These are phyloP conservation scores for Xerocomus amazonicus DNA, from an alignment of 1,284 basidiomycete species.

Conservation along the genomic window DNA sequence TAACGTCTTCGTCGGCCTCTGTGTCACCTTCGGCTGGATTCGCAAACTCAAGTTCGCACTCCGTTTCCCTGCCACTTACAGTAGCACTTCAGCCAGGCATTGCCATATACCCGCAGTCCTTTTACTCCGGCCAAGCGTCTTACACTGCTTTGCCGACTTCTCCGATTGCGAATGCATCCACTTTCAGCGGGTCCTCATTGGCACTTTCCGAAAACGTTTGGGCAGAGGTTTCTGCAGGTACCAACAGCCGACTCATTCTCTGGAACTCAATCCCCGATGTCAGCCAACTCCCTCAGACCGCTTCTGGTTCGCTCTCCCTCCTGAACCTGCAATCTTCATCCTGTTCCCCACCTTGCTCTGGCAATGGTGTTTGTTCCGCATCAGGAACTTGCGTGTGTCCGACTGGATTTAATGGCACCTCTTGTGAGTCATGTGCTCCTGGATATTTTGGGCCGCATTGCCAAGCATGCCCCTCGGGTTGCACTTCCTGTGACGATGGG, in stretches of 20 bases:
- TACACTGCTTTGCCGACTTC: conserved; percentile 55
- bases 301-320: conserved; percentile 48
- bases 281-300: conserved; percentile 54
- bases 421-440: conserved; percentile 69
- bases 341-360: conserved; percentile 70
- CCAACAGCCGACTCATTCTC: conserved; percentile 55
- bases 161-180: conserved; percentile 45
- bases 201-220: conserved; percentile 63
- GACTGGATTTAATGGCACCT: conserved; percentile 67
- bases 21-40: conserved; percentile 62
- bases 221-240: conserved; percentile 56
- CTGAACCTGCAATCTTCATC: conserved; percentile 64
- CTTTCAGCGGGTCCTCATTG: conserved; percentile 54
- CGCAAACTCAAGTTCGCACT: conserved; percentile 39
- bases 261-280: conserved; percentile 80
- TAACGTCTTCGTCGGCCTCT: conserved; percentile 59
- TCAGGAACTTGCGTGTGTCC: conserved; percentile 69
- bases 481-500: conserved; percentile 70
- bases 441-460: conserved; percentile 74
- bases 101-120: conserved; percentile 51
- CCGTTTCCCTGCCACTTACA: conserved; percentile 57
- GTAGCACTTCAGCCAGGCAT: conserved; percentile 64
- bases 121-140: conserved; percentile 60
- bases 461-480: conserved; percentile 62
- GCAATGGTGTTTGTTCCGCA: conserved; percentile 63